Evolutionary conservation across 1,284 basidiomycete species (phyloP).

Genomic region (Irpex rosettiformis): DNA sequence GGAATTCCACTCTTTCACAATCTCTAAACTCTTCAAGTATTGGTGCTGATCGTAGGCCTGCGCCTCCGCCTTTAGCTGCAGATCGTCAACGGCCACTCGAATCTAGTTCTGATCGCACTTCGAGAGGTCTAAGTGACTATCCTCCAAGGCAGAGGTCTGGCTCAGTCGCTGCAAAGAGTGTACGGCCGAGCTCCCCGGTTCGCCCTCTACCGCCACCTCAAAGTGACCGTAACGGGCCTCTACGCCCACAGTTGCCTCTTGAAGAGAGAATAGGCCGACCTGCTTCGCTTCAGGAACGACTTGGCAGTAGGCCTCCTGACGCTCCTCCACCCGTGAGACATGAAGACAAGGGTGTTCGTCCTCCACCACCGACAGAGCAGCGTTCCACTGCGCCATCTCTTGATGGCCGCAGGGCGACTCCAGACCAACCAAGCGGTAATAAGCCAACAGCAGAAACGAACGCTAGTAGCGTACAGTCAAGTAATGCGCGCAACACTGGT

Average conservation of each 20-base stretch:
- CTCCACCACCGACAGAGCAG: slow-evolving; percentile 10
- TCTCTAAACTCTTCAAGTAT: not conserved
- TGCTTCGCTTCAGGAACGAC: slow-evolving; percentile 27
- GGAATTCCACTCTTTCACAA: not conserved
- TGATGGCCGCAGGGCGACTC: not conserved
- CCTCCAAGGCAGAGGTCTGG: not conserved
- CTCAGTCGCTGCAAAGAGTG: slow-evolving; percentile 1
- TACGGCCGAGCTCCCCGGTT: slow-evolving; percentile 7
- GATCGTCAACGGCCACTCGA: slow-evolving; percentile 14
- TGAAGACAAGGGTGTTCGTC: slow-evolving; percentile 4
- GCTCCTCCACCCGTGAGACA: slow-evolving; percentile 4
- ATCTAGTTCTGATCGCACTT: not conserved
- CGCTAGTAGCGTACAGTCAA: not conserved
- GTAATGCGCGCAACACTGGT: slow-evolving; percentile 6
- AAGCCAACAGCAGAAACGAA: slow-evolving; percentile 7
- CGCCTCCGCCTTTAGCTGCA: slow-evolving; percentile 1
- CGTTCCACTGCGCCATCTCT: slow-evolving; percentile 3
- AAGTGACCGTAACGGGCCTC: slow-evolving; percentile 16
- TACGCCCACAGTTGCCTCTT: slow-evolving; percentile 20
- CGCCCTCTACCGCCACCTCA: slow-evolving; percentile 13
- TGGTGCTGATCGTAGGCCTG: slow-evolving; percentile 1
- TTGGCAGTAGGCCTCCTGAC: slow-evolving; percentile 16
- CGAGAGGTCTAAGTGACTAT: slow-evolving; percentile 10
- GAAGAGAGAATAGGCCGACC: slow-evolving; percentile 28
- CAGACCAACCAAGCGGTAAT: not conserved